Percentiles rank a stretch among this genome's conserved stretches.
Evolutionary conservation across 176 grass and related monocot genomes (phyloP).

Genomic region (Olyra latifolia): DNA sequence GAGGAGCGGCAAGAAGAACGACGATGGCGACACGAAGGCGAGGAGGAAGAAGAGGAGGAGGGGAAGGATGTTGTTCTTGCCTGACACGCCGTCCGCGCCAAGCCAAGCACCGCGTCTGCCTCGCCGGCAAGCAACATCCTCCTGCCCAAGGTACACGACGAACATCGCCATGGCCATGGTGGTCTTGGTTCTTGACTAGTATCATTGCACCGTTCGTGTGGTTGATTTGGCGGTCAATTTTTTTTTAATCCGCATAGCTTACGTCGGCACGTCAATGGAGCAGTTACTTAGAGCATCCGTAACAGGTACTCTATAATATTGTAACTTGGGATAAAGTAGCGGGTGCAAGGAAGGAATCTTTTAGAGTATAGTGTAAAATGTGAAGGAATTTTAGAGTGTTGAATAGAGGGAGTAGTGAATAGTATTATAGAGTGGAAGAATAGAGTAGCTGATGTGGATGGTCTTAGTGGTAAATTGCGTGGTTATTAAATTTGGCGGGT

Average conservation of each 20-base stretch:
- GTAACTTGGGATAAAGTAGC: too few species aligned
- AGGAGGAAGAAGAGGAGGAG: not conserved
- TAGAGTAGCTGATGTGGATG: too few species aligned
- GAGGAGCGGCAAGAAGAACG: constrained; percentile 20
- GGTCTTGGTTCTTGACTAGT: too few species aligned
- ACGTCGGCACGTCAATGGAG: not conserved
- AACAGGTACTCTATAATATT: too few species aligned
- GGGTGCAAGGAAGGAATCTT: too few species aligned
- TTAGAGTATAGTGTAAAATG: too few species aligned
- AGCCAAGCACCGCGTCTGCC: too few species aligned
- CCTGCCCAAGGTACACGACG: constrained; percentile 17
- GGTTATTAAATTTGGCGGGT: too few species aligned
- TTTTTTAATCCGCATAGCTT: not conserved
- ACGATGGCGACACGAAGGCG: not conserved
- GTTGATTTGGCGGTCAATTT: not conserved
- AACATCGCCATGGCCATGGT: not conserved
- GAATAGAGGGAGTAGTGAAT: too few species aligned
- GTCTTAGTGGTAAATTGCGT: not conserved
- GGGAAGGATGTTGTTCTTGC: not conserved
- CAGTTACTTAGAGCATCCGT: not conserved
- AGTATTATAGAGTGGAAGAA: too few species aligned
- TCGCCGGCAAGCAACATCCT: not conserved
- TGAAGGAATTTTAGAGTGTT: too few species aligned
- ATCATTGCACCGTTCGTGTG: not conserved
- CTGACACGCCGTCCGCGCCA: not conserved